These are phyloP conservation scores for Tolypocladium ophioglossoides DNA, from an alignment of 2,329 filamentous ascomycete genomes.

Conservation along the genomic window DNA sequence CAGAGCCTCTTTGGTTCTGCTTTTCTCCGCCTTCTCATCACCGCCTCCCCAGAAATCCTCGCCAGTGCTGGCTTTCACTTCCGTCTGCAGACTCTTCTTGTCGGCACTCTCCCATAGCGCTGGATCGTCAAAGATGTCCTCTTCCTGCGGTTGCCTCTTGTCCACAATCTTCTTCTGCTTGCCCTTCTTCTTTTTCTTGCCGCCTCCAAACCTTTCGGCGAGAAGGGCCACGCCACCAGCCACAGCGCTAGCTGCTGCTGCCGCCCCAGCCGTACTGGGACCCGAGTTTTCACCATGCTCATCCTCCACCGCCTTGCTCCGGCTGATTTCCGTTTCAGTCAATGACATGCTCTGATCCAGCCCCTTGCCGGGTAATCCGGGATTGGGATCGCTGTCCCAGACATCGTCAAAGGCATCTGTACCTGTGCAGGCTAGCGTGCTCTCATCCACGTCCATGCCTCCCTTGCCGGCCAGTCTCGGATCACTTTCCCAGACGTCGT, in stretches of 20 bases:
- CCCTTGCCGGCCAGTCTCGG: neutral
- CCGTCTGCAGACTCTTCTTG: slow-evolving; percentile 20
- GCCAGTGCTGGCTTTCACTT: slow-evolving; percentile 6
- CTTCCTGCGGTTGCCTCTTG: slow-evolving; percentile 24
- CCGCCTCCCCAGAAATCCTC: slow-evolving; percentile 19
- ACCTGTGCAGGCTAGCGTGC: neutral
- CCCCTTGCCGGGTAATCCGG: neutral
- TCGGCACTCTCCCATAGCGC: slow-evolving; percentile 33
- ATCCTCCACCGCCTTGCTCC: neutral
- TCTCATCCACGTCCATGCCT: neutral
- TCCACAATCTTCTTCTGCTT: slow-evolving; percentile 27
- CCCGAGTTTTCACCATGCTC: neutral
- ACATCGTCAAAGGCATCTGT: neutral
- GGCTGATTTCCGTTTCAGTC: neutral
- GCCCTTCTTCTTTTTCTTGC: slow-evolving; percentile 12
- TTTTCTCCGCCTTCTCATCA: neutral
- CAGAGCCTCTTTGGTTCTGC: slow-evolving; percentile 5
- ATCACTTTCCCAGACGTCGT: neutral
- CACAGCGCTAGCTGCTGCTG: slow-evolving; percentile 7
- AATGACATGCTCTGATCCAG: neutral
- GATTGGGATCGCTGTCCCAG: neutral
- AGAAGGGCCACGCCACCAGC: slow-evolving; percentile 22
- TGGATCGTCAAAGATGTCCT: slow-evolving; percentile 35
- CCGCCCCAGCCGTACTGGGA: slow-evolving; percentile 13
- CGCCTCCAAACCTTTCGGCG: slow-evolving; percentile 22